A percentile compares a stretch with the other conserved stretches of the same genome.
Evolutionary conservation across 2,329 filamentous ascomycete species (phyloP).

Genomic region (Aschersonia sp.): DNA sequence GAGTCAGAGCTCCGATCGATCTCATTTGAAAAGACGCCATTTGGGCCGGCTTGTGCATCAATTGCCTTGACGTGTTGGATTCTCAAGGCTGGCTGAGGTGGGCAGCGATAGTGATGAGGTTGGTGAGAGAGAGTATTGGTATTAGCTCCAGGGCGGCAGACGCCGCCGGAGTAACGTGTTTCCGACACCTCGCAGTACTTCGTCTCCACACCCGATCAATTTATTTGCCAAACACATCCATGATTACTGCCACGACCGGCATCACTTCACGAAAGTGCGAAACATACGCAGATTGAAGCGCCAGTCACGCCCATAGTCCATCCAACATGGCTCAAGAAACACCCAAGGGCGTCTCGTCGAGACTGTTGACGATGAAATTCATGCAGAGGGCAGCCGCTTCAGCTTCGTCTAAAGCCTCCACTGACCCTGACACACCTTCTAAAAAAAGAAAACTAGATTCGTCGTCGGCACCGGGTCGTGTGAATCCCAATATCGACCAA

Average conservation of each 20-base stretch:
- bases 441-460: conserved; percentile 47
- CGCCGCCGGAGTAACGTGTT: conserved; percentile 5
- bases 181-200: conserved; percentile 1
- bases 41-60: conserved; percentile 5
- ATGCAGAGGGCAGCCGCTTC: conserved; percentile 79
- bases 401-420: conserved; percentile 26
- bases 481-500: conserved; percentile 33
- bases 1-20: conserved; percentile 27
- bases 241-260: background rate
- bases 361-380: conserved; percentile 90
- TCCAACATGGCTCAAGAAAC: conserved; percentile 32
- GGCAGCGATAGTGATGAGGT: background rate
- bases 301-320: background rate
- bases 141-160: background rate
- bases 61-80: conserved; percentile 1
- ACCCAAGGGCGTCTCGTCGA: conserved; percentile 63
- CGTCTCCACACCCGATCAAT: background rate
- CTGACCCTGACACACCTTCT: conserved; percentile 31
- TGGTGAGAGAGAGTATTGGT: background rate
- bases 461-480: conserved; percentile 20
- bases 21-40: conserved; percentile 33
- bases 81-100: background rate
- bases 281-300: too few relatives aligned
- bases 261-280: too few relatives aligned
- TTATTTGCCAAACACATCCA: background rate